Percentiles rank a stretch among this genome's conserved stretches.
Evolutionary conservation across 352 stramenopile genomes (phyloP).

Genomic region (Pythium volutum): DNA sequence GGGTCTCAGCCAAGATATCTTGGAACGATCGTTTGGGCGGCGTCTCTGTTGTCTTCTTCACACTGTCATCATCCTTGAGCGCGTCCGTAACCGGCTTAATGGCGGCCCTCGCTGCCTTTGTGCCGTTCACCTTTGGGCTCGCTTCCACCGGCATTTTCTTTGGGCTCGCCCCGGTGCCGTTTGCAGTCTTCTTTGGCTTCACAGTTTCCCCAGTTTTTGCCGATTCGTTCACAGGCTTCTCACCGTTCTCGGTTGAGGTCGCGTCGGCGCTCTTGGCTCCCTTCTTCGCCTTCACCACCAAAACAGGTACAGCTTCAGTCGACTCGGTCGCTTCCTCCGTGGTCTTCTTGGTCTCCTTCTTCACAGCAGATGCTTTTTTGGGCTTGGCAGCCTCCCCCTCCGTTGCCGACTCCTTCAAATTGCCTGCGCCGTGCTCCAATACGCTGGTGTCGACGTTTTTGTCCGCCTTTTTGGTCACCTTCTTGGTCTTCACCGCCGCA

Average conservation of each 20-base stretch:
- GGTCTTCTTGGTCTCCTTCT: not conserved
- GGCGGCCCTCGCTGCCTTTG: conserved; percentile 16
- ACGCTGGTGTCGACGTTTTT: too few species aligned
- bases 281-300: conserved; percentile 9
- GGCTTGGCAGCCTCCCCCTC: not conserved
- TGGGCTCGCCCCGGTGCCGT: not conserved
- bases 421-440: not conserved
- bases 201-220: not conserved
- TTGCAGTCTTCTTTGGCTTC: conserved; percentile 1
- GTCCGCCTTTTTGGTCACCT: not conserved
- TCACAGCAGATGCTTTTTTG: not conserved
- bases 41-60: not conserved
- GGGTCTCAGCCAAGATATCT: conserved; percentile 40
- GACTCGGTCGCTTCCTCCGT: not conserved
- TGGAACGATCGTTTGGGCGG: conserved; percentile 33
- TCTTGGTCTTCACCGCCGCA: not conserved
- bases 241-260: not conserved
- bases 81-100: conserved; percentile 9
- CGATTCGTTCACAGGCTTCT: not conserved
- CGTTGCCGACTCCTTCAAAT: not conserved
- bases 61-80: conserved; percentile 13
- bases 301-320: not conserved
- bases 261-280: not conserved
- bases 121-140: conserved; percentile 19
- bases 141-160: conserved; percentile 10